Base-by-base conservation (phyloP, 352 stramenopile genomes). In the Pythium guiyangense region DNA sequence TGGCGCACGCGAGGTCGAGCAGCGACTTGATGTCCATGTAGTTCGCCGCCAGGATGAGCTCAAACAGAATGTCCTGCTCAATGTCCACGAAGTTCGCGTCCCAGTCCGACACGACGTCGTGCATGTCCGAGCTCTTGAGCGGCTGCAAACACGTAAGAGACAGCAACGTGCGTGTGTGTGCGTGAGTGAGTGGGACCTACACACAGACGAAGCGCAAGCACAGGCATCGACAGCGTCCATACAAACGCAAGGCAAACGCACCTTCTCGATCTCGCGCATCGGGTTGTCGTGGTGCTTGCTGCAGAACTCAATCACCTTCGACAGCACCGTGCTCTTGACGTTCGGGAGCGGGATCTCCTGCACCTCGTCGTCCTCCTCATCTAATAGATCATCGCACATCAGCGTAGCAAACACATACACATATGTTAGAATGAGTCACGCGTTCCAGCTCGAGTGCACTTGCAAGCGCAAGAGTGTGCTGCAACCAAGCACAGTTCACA, bases 21-120 rank as follows among this genome's bases (percentile, higher is more conserved):
- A 97, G 69, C 53, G 83, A 92, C 79, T 99, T 99, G 73, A 99
- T 99, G 72, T 99, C 97, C 95, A 99, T 99, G 85, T 99, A 99
- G 73, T 99, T 99, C 31, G 98, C 97, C 2, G 97, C 97, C 47
- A 99, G 74, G 62, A 99, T 99, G n/a, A 99, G 81, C 80, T 99
- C 97, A 73, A 99, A 99, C 20, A 99, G 77, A 20, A 99, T 86
- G 47, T 99, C 96, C 83, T 99, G 97, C 67, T 99, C 97, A 56
- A 99, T 86, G 65, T 99, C 86, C 53, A 99, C 96, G 79, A 99
- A 99, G 70, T 98, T 97, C 22, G 97, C 96, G 75, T 99, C 98
- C 97, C 97, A 99, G 70, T 99, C 96, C 70, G 97, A 96, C 29
- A 99, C 97, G n/a, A 99, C 94, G 60, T 99, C 97, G 59, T 94